These are phyloP conservation scores for Tricholoma saponaceum DNA, from an alignment of 768 basidiomycete species.

Conservation along the genomic window DNA sequence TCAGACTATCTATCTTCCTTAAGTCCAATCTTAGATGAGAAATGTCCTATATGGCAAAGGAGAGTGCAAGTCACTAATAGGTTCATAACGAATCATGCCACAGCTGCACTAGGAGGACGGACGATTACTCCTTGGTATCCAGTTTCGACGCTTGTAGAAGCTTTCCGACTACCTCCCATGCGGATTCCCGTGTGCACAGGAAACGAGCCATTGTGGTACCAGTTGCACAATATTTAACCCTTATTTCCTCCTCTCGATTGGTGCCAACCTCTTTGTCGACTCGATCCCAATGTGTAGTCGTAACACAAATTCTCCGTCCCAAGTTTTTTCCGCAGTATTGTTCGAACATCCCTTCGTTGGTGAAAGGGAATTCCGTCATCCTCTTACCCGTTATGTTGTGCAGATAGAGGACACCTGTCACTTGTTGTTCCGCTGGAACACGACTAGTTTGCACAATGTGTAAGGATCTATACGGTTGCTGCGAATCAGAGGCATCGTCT, in stretches of 20 bases:
- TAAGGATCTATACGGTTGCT: background rate
- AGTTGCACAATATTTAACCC: background rate
- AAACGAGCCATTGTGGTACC: conserved; percentile 1
- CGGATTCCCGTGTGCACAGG: background rate
- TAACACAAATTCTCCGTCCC: background rate
- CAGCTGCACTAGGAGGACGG: background rate
- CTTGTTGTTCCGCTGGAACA: background rate
- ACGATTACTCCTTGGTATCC: background rate
- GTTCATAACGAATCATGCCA: background rate
- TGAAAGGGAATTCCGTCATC: conserved; percentile 1
- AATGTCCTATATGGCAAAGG: background rate
- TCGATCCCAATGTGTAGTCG: conserved; percentile 2
- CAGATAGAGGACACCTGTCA: conserved; percentile 1
- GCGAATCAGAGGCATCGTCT: background rate
- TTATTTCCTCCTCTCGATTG: background rate
- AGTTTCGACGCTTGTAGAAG: background rate
- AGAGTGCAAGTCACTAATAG: background rate
- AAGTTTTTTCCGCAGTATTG: background rate
- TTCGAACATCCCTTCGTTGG: background rate
- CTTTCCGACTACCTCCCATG: background rate
- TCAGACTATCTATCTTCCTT: background rate
- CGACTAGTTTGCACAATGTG: background rate
- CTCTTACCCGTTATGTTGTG: background rate
- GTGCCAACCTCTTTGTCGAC: background rate
- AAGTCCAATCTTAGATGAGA: background rate